Percentiles rank a stretch among this genome's conserved stretches.
Conservation (phyloP, 208 protist genomes). For the Acanthamoeba culbertsoni region DNA sequence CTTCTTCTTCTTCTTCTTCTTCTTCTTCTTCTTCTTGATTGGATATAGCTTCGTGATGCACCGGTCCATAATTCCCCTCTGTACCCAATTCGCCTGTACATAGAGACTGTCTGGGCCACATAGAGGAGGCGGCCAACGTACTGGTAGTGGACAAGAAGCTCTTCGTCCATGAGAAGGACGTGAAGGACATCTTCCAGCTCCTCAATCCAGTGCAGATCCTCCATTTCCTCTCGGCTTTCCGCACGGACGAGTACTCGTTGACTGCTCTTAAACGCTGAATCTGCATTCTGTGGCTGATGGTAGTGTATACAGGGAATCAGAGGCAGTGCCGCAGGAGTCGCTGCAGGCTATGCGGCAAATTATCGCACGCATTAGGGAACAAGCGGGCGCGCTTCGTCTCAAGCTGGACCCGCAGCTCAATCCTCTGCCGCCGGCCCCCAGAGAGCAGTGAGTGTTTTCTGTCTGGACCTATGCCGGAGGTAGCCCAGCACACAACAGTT, state of each 20-base stretch:
- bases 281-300: neutral
- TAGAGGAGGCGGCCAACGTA: slow-evolving; percentile 32
- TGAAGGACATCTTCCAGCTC: slow-evolving; percentile 39
- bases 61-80: neutral
- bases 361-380: neutral
- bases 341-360: neutral
- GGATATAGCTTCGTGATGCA: too few relatives aligned
- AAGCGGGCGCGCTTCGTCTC: neutral
- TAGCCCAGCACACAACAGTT: too few relatives aligned
- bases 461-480: too few relatives aligned
- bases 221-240: slow-evolving; percentile 34
- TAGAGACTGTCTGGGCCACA: neutral
- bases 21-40: too few relatives aligned
- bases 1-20: too few relatives aligned
- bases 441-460: too few relatives aligned
- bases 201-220: slow-evolving; percentile 38
- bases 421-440: neutral
- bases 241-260: neutral
- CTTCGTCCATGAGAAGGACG: slow-evolving; percentile 4
- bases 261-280: neutral
- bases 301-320: neutral
- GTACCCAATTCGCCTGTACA: neutral
- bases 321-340: neutral
- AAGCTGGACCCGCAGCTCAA: neutral
- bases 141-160: neutral